These are phyloP conservation scores for Psilocybe azurescens DNA, from an alignment of 768 basidiomycete species.

Conservation along the genomic window DNA sequence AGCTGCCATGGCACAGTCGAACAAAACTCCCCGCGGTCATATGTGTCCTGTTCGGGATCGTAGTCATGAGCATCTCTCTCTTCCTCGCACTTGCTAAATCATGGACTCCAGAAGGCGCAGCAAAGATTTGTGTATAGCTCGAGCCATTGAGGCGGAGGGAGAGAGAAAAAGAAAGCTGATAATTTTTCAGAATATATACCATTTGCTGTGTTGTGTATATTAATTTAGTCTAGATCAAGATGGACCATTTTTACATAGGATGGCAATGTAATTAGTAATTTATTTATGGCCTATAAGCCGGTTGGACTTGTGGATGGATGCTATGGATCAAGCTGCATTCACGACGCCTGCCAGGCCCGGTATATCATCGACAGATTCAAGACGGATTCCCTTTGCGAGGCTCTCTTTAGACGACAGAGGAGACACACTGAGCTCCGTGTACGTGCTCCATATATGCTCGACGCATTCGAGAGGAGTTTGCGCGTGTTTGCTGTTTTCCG, in stretches of 20 bases:
- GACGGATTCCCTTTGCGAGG: conserved; percentile 61
- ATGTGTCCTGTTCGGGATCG: conserved; percentile 75
- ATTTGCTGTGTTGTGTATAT: conserved; percentile 6
- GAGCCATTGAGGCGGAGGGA: no score
- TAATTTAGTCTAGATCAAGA: conserved; percentile 25
- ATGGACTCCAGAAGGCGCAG: conserved; percentile 74
- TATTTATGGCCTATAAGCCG: not conserved
- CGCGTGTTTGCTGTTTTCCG: conserved; percentile 47
- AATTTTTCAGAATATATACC: not conserved
- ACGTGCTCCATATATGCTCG: conserved; percentile 71
- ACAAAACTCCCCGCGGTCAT: conserved; percentile 75
- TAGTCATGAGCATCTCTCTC: conserved; percentile 81
- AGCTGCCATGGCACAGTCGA: conserved; percentile 68
- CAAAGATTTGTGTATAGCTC: conserved; percentile 67
- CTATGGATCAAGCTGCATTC: not conserved
- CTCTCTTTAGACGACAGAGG: conserved; percentile 79
- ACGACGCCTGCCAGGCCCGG: conserved; percentile 53
- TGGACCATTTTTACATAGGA: conserved; percentile 26
- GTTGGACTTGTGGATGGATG: not conserved
- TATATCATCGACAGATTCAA: conserved; percentile 65
- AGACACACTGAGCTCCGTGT: conserved; percentile 67
- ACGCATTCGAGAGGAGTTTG: conserved; percentile 61
- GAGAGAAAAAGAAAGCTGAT: not conserved
- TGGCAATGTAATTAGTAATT: conserved; percentile 25
- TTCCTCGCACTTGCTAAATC: conserved; percentile 78